phyloP scores from a whole-genome alignment of 176 grass and related monocot genomes.

The Triticum timopheevii region DNA sequence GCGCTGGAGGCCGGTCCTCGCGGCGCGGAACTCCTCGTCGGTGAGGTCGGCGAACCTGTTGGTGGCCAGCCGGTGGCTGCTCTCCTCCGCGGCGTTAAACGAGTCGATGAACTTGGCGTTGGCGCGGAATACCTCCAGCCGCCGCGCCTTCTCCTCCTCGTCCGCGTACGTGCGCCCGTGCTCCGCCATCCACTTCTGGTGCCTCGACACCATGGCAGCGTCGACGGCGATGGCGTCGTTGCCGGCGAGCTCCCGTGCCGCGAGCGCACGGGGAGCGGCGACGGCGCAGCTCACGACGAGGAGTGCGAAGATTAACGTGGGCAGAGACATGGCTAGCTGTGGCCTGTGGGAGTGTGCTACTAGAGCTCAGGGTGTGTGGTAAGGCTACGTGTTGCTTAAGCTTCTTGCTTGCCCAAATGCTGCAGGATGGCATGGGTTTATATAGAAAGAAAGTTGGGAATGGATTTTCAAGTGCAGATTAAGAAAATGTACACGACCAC shows the following conservation, averaged over 20 bases:
- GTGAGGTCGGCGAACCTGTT: conserved; percentile 72
- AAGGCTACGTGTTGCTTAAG: not conserved
- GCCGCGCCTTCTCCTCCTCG: conserved; percentile 47
- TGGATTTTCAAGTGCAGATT: not conserved
- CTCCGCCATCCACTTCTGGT: conserved; percentile 62
- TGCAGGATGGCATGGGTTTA: conserved; percentile 35
- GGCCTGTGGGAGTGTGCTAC: not conserved
- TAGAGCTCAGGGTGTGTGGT: not conserved
- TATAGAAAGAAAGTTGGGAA: conserved; percentile 32
- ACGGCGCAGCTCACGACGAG: not conserved
- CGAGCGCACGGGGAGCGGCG: not conserved
- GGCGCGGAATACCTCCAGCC: conserved; percentile 42
- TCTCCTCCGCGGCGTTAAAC: conserved; percentile 43
- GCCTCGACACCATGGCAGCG: conserved; percentile 37
- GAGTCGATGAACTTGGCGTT: conserved; percentile 51
- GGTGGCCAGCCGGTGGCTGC: conserved; percentile 38
- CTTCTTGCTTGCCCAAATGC: conserved; percentile 2
- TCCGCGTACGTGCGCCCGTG: conserved; percentile 48
- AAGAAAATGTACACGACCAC: not conserved
- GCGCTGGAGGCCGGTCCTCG: conserved; percentile 28
- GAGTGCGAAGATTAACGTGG: conserved; percentile 20
- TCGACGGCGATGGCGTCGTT: not conserved
- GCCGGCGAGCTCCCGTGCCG: conserved; percentile 18
- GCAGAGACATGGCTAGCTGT: conserved; percentile 13
- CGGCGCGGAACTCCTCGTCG: conserved; percentile 56